Evolutionary conservation across 2,329 filamentous ascomycete species (phyloP), one percentile per base, ranked within the genome.

Genomic region (Fusarium metavorans): DNA sequence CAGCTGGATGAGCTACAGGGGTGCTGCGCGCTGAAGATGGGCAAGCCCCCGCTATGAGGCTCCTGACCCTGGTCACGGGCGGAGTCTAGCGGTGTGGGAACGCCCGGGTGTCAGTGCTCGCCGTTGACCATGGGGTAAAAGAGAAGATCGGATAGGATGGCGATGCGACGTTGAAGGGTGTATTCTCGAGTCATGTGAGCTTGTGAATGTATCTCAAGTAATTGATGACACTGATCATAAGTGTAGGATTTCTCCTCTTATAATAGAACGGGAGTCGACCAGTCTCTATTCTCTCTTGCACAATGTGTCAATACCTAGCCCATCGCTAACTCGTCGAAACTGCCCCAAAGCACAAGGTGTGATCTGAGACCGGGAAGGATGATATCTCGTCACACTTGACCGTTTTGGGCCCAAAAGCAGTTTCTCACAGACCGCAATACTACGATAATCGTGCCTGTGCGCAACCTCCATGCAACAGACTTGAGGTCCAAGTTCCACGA

Each of bases 1-100:
- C 50, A 74, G 61, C 64, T 69, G 41, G 60, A 50, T 56, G 59
- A 72, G 68, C 63, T 71, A 64, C 72, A 72, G 61, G 72, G 72
- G 58, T 50, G 1, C 16, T 25, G 20, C 9, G 32, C 43, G 34
- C 60, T 63, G 43, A 56, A 37, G 50, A 54, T 20, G 27, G 50
- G 27, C 27, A 54, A 6, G 18, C 23, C 23, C 60, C 45, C 60
- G 45, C 30, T n/a, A 8, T 30, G 57, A 60, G 50, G 45, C 64
- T 74, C 35, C 68, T 72, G 66, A 63, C 52, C 32, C 62, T 39
- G 37, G 57, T 75, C 61, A 34, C 63, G 10, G 45, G 37, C 68
- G 48, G 58, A 65, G 57, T 52, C 43, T 56, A 43, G 50, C 37
- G 35, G 48, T 41, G 27, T 45, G 41, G 58, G 58, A 48, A 62